Percentiles rank a stretch among this genome's conserved stretches.
These are phyloP conservation scores for Hypoxylon sp. DNA, from an alignment of 2,329 filamentous ascomycete species.

Conservation along the genomic window DNA sequence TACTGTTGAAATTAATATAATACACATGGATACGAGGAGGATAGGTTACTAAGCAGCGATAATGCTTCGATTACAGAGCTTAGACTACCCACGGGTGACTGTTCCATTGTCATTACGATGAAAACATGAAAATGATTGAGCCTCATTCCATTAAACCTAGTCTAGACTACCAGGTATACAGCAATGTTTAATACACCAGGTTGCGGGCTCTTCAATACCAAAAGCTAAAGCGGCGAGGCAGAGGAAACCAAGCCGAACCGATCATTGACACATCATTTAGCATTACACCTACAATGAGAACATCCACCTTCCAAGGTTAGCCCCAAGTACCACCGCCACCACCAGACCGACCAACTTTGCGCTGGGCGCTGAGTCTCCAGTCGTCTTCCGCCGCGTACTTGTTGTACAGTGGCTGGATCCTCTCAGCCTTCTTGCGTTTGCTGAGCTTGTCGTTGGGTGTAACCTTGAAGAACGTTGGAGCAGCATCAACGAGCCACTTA, in stretches of 20 bases:
- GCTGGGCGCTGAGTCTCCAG: slow-evolving; percentile 92
- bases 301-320: slow-evolving; percentile 55
- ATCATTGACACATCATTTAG: not conserved
- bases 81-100: not conserved
- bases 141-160: not conserved
- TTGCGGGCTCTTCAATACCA: not conserved
- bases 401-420: slow-evolving; percentile 95
- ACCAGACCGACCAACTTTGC: slow-evolving; percentile 84
- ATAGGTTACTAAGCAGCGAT: not conserved
- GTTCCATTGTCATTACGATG: not conserved
- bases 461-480: slow-evolving; percentile 99
- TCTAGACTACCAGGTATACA: not conserved
- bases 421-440: slow-evolving; percentile 93
- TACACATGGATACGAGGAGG: not conserved
- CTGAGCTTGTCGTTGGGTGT: slow-evolving; percentile 87
- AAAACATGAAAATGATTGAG: not conserved
- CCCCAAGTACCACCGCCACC: slow-evolving; percentile 94
- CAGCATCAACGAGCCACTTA: slow-evolving; percentile 93
- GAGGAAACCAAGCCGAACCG: not conserved
- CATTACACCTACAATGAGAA: not conserved
- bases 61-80: not conserved
- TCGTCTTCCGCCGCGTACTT: slow-evolving; percentile 93
- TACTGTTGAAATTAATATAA: not conserved
- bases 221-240: not conserved
- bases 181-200: not conserved